Conservation (phyloP, 2,329 filamentous ascomycete species). For the Pyrenophora seminiperda region DNA sequence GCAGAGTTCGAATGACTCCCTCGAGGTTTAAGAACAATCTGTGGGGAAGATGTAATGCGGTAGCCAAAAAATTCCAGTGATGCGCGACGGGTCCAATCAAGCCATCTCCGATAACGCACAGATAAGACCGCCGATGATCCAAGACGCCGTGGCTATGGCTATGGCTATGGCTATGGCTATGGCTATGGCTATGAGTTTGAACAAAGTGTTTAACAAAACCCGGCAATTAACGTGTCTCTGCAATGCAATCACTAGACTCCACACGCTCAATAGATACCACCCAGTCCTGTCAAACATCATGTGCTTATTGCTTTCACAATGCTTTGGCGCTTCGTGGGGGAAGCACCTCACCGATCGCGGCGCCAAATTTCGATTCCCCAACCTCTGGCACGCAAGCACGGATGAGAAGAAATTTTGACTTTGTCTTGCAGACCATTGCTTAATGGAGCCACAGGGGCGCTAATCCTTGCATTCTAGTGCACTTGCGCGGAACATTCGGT, state of each 20-base stretch:
- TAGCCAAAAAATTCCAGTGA: conserved; percentile 41
- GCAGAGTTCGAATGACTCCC: conserved; percentile 36
- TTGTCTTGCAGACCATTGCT: conserved; percentile 16
- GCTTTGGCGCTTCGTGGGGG: conserved; percentile 3
- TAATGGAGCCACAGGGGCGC: conserved; percentile 11
- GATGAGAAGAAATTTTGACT: conserved; percentile 32
- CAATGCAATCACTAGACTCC: neutral
- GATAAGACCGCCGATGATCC: conserved; percentile 30
- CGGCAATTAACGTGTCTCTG: neutral
- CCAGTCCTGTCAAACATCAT: neutral
- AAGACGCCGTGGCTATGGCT: neutral
- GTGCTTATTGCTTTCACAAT: too few relatives aligned
- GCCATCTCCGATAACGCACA: conserved; percentile 39
- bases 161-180: too few relatives aligned
- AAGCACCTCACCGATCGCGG: conserved; percentile 27
- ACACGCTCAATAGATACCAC: neutral
- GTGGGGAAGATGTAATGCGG: conserved; percentile 42
- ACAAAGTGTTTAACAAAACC: too few relatives aligned
- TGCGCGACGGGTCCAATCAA: conserved; percentile 31
- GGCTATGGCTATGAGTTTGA: neutral
- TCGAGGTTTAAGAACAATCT: conserved; percentile 35
- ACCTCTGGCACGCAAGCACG: conserved; percentile 17
- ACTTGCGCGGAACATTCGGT: conserved; percentile 5
- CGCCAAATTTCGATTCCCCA: conserved; percentile 21
- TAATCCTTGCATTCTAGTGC: neutral